These are phyloP conservation scores for Smittium culicis DNA, from an alignment of 371 early-diverging fungal genomes.

Conservation along the genomic window DNA sequence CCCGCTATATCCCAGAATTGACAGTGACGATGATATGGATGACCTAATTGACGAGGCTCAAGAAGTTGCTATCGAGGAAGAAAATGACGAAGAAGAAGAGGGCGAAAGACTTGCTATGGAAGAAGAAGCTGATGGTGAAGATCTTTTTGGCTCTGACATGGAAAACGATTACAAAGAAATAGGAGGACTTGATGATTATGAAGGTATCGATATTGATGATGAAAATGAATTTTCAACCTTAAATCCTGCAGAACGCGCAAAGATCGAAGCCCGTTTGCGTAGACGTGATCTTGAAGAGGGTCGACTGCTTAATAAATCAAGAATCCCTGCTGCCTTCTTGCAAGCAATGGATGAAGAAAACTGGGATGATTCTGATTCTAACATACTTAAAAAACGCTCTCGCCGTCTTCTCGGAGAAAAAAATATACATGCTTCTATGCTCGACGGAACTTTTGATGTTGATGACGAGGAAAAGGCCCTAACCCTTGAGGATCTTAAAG, in stretches of 20 bases:
- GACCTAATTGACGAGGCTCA: conserved; percentile 16
- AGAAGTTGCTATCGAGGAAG: conserved; percentile 11
- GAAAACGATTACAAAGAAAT: conserved; percentile 67
- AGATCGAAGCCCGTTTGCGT: conserved; percentile 62
- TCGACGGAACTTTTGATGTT: conserved; percentile 17
- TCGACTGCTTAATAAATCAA: conserved; percentile 39
- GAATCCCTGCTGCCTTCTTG: conserved; percentile 75
- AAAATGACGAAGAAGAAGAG: conserved; percentile 23
- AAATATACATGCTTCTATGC: conserved; percentile 21
- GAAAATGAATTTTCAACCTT: conserved; percentile 56
- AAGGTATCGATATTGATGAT: conserved; percentile 51
- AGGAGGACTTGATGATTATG: conserved; percentile 63
- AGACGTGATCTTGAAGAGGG: conserved; percentile 69
- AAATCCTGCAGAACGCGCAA: conserved; percentile 53
- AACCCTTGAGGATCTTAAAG: conserved; percentile 42
- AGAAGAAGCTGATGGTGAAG: conserved; percentile 65
- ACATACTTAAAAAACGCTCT: conserved; percentile 2
- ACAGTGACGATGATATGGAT: conserved; percentile 16
- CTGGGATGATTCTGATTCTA: conserved; percentile 3
- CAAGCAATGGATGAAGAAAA: conserved; percentile 47
- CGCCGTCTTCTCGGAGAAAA: conserved; percentile 15
- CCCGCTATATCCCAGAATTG: conserved; percentile 13
- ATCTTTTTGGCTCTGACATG: conserved; percentile 67
- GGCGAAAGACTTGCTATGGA: conserved; percentile 25
- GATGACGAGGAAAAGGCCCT: conserved; percentile 36